Percentiles rank a stretch among this genome's conserved stretches.
phyloP scores from a whole-genome alignment of 495 filamentous ascomycete species.

The Penicillium daleae region DNA sequence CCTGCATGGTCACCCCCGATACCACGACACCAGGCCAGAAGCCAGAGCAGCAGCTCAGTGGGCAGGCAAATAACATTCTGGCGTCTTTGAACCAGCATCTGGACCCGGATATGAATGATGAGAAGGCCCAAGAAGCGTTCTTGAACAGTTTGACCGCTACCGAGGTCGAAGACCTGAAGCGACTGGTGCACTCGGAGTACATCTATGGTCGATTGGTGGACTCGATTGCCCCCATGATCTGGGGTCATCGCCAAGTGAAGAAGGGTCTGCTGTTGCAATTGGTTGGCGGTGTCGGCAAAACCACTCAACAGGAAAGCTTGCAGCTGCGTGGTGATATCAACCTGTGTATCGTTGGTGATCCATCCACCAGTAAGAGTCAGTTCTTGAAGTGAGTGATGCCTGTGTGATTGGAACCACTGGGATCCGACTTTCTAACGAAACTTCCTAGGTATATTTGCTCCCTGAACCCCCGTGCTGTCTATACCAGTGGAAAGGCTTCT shows the following conservation, averaged over 20 bases:
- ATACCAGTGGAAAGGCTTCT: slow-evolving; percentile 97
- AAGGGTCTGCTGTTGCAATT: slow-evolving; percentile 94
- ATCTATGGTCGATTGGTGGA: slow-evolving; percentile 94
- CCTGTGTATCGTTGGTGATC: slow-evolving; percentile 97
- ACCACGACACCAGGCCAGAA: slow-evolving; percentile 74
- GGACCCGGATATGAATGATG: slow-evolving; percentile 68
- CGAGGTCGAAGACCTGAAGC: slow-evolving; percentile 89
- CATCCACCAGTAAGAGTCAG: slow-evolving; percentile 97
- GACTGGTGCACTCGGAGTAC: slow-evolving; percentile 92
- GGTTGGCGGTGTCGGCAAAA: slow-evolving; percentile 89
- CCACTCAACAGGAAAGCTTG: slow-evolving; percentile 84
- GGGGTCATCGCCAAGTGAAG: slow-evolving; percentile 96
- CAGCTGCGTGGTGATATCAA: slow-evolving; percentile 95
- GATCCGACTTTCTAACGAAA: slow-evolving; percentile 10
- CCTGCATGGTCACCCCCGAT: slow-evolving; percentile 96
- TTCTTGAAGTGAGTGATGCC: slow-evolving; percentile 76
- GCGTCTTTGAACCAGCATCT: slow-evolving; percentile 75
- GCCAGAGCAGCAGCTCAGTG: slow-evolving; percentile 65
- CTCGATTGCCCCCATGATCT: slow-evolving; percentile 95
- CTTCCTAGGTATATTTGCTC: slow-evolving; percentile 78
- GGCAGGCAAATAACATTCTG: slow-evolving; percentile 78
- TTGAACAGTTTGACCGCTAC: slow-evolving; percentile 77
- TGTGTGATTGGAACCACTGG: neutral
- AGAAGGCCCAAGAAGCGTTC: slow-evolving; percentile 86
- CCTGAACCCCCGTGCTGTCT: slow-evolving; percentile 93